Base-by-base conservation (phyloP, 768 basidiomycete species). In the Gymnopilus dilepis region DNA sequence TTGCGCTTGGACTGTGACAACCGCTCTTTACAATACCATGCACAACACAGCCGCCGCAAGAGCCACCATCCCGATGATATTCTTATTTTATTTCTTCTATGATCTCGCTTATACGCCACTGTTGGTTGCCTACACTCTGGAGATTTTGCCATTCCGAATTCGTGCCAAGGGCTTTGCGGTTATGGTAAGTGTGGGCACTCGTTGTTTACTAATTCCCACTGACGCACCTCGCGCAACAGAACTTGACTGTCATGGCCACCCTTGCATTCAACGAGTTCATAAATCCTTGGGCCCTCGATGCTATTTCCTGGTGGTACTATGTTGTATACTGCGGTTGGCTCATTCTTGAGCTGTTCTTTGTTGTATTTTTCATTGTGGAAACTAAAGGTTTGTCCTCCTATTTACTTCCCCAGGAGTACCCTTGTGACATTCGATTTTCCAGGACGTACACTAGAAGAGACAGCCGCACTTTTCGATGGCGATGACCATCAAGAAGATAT, bases 21-120 rank as follows among this genome's bases (percentile, higher is more conserved):
- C 75, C 40, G 81, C 80, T 8, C 72, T 82, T 28, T 82, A 81
- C 67, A 80, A 77, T 54, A 75, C 71, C 9, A 64, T 77, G 47
- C 67, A 73, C 56, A 78, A 77, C 43, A 67, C 74, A 21, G 75
- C 76, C 17, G 80, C 82, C 55, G 81, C 80, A 0, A 79, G 63
- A 84, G 86, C 86, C 4, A 88, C 85, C 8, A 82, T 89, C 63
- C 85, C 84, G 13, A 80, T 90, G 74, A 86, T 92, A 63, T 90
- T 91, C 67, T 52, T 86, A 17, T 84, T 81, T 61, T 82, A 77
- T 61, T 73, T 80, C 62, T 82, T 81, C 63, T 84, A 84, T 63
- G 88, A 91, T 67, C 79, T 93, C 59, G 90, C 90, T 26, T 93
- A 92, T 71, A 88, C 88, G 1, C 91, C 93, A 4, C 82, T 94